Evolutionary conservation across 129 eudicot genomes (phyloP), one percentile per base, ranked within the genome.

Genomic region (Logfia minima): DNA sequence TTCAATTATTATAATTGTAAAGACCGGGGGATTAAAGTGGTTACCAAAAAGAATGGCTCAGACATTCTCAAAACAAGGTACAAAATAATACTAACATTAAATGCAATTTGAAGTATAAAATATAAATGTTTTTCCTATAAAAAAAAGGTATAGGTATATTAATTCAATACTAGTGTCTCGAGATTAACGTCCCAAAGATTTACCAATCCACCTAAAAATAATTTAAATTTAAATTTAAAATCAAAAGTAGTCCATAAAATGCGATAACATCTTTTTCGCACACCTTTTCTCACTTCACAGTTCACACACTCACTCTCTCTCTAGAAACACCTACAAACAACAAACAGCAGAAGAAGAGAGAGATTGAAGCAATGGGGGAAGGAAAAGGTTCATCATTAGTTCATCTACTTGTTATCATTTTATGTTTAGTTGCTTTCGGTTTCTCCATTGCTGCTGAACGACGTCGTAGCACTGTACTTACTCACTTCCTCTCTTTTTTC

Each of bases 381-480:
- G 98, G 96, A 29, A 94, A 85, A 76, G 97, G 98, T 2, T 94
- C 98, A 23, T 37, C 86, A 2, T 83, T 94, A 10, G 96, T 94
- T 48, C 93, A 91, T 80, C 87, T 94, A 2, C 86, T 94, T 2
- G 92, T 87, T 10, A 75, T 94, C 17, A 75, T 91, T 37, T 77
- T 91, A 67, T 84, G 97, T 85, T 87, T 94, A 79, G 85, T 85
- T 43, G 97, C 98, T 69, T 94, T 94, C 74, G 97, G 91, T 43
- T 94, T 94, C 80, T 70, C 98, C 78, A 87, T 94, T 79, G 98
- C 98, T 48, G 98, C 98, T 22, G 98, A 94, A 76, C 98, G 93
- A 31, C 98, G 98, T 29, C 89, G 98, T 48, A 94, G 97, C 90
- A 84, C 80, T 78, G 98, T 93, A 92, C 75, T 8, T 21, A 39